A percentile compares a stretch with the other conserved stretches of the same genome.
phyloP scores from a whole-genome alignment of 1,139 yeast species.

The Candida freyschussii region DNA sequence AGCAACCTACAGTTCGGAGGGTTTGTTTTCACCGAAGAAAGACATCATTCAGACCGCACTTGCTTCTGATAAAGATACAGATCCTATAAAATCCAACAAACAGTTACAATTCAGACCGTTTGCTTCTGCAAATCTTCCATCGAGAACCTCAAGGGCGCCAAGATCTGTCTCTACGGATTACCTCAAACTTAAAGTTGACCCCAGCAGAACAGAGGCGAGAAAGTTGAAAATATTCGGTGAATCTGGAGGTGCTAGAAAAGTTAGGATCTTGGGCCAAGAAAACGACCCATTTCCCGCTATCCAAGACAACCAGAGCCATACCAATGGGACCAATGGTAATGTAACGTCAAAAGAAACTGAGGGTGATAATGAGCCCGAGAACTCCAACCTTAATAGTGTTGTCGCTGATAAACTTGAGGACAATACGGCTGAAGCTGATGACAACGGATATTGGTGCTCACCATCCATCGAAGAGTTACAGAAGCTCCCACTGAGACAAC shows the following conservation, averaged over 20 bases:
- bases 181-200: slow-evolving; percentile 32
- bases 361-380: background rate
- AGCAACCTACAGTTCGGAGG: slow-evolving; percentile 29
- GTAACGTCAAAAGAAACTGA: background rate
- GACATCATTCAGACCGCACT: slow-evolving; percentile 16
- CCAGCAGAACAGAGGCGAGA: slow-evolving; percentile 35
- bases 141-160: slow-evolving; percentile 14
- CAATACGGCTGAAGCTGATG: slow-evolving; percentile 15
- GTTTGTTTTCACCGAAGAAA: slow-evolving; percentile 33
- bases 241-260: slow-evolving; percentile 27
- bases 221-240: slow-evolving; percentile 33
- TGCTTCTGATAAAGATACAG: slow-evolving; percentile 11
- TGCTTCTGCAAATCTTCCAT: slow-evolving; percentile 14
- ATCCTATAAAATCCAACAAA: slow-evolving; percentile 4
- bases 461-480: slow-evolving; percentile 60
- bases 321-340: slow-evolving; percentile 2
- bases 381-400: background rate
- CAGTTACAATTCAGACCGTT: slow-evolving; percentile 14
- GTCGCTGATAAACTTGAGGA: slow-evolving; percentile 3
- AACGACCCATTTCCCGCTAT: slow-evolving; percentile 6
- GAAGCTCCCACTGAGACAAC: slow-evolving; percentile 42
- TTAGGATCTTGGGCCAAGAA: slow-evolving; percentile 22
- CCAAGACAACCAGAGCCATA: background rate
- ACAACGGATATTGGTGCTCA: slow-evolving; percentile 64
- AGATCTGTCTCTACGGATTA: slow-evolving; percentile 20